These are phyloP conservation scores for Rhamnella rubrinervis DNA, from an alignment of 331 rosid species.

Conservation along the genomic window DNA sequence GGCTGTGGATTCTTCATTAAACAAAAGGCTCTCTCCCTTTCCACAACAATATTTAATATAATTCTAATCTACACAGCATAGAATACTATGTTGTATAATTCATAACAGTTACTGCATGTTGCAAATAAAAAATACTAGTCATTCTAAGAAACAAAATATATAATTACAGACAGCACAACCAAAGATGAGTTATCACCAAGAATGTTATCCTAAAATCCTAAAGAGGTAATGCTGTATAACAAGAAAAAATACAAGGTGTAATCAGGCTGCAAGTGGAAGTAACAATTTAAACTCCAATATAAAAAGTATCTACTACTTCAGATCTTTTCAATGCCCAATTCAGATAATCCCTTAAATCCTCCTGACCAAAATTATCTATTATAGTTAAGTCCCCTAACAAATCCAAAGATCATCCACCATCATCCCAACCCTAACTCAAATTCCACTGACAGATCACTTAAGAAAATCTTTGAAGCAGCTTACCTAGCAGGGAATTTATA, in stretches of 20 bases:
- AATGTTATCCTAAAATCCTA: neutral
- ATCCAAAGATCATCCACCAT: neutral
- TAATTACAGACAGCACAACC: neutral
- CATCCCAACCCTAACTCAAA: neutral
- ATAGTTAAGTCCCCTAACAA: neutral
- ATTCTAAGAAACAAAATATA: neutral
- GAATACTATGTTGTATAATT: no score
- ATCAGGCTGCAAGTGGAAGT: neutral
- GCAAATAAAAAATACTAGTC: neutral
- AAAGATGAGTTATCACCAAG: neutral
- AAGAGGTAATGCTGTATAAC: neutral
- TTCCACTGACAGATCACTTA: neutral
- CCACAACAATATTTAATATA: no score
- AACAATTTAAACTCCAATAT: neutral
- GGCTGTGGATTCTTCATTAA: no score
- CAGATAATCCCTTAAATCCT: neutral
- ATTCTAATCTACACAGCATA: no score
- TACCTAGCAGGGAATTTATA: neutral
- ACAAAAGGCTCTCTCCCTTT: no score
- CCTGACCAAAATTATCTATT: neutral
- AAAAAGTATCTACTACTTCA: neutral
- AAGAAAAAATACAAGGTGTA: neutral
- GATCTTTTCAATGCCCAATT: slow-evolving; percentile 7
- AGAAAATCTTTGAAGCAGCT: neutral
- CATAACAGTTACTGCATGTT: neutral